Evolutionary conservation across 2,329 filamentous ascomycete species (phyloP), one percentile per base, ranked within the genome.

Genomic region (Piedraia hortae): DNA sequence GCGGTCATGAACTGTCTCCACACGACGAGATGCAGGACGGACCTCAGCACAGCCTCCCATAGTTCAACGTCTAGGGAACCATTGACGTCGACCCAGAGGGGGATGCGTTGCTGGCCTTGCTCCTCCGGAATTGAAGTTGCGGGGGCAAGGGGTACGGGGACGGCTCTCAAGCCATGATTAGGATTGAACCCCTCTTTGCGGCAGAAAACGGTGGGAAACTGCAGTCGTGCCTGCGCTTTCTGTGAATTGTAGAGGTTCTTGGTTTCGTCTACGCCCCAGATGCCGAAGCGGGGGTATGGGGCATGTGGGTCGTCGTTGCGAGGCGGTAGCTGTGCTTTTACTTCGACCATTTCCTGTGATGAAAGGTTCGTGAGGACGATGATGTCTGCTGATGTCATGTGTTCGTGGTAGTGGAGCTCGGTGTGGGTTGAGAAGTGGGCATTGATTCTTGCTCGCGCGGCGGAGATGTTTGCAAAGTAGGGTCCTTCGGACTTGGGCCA

Each of bases 1-100:
- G 56, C 44, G 2, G 50, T 53, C 30, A 62, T 48, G 1, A 63
- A 58, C 0, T 68, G 60, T 25, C 67, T 53, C 10, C 60, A 63
- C 1, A 66, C 62, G 15, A 72, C 43, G 14, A 59, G 48, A 28
- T 72, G 63, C 15, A 64, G 47, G 2, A 74, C 52, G 4, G 63
- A 56, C 4, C 59, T 55, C 4, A 75, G 39, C 6, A 69, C 52
- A 29, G 62, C 56, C 24, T 58, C 54, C 68, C 72, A 78, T 24
- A 64, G 54, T 0, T 48, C 43, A n/a, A 40, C 41, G 27, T 73
- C 55, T 1, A 59, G 34, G 4, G 55, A 47, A 5, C 60, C 64
- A 28, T 69, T 61, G 27, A 78, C 63, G 38, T 70, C 66, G 23
- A 62, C 58, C 72, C 72, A 80, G 23, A 74, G 55, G 0, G 72